These are phyloP conservation scores for Sarcomyxa edulis DNA, from an alignment of 768 basidiomycete genomes.

Conservation along the genomic window DNA sequence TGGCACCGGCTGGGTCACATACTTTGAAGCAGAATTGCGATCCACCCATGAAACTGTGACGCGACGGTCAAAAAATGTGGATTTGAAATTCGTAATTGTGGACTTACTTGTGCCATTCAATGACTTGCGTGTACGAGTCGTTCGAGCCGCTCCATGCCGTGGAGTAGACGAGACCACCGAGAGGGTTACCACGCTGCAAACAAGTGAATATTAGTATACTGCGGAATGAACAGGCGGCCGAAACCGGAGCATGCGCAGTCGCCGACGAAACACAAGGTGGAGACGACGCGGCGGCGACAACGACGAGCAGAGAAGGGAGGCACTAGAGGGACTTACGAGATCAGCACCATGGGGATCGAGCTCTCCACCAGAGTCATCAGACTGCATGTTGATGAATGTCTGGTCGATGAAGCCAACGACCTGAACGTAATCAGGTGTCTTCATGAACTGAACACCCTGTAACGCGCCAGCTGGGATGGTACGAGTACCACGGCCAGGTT, in stretches of 20 bases:
- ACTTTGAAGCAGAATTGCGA: constrained; percentile 51
- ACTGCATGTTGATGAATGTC: constrained; percentile 55
- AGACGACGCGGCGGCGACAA: no score
- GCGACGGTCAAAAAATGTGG: not conserved
- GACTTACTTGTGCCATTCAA: constrained; percentile 53
- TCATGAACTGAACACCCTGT: constrained; percentile 63
- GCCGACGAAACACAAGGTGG: not conserved
- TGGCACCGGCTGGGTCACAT: constrained; percentile 46
- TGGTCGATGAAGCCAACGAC: constrained; percentile 63
- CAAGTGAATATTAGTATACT: constrained; percentile 7
- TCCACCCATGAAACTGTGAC: constrained; percentile 49
- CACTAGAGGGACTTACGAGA: constrained; percentile 8
- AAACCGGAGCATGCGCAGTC: no score
- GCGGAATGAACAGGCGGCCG: constrained; percentile 38
- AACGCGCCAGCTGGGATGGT: constrained; percentile 65
- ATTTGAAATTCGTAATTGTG: not conserved
- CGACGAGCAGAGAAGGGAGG: no score
- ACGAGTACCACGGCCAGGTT: constrained; percentile 67
- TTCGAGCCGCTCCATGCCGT: constrained; percentile 30
- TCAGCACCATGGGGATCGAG: constrained; percentile 71
- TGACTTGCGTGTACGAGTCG: constrained; percentile 31
- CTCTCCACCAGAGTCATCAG: constrained; percentile 59
- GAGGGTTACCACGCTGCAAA: constrained; percentile 23
- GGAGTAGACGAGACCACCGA: constrained; percentile 70
- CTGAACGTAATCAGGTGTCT: constrained; percentile 61